Evolutionary conservation across 495 filamentous ascomycete genomes (phyloP), one percentile per base, ranked within the genome.

Genomic region (Aspergillus ellipticus): DNA sequence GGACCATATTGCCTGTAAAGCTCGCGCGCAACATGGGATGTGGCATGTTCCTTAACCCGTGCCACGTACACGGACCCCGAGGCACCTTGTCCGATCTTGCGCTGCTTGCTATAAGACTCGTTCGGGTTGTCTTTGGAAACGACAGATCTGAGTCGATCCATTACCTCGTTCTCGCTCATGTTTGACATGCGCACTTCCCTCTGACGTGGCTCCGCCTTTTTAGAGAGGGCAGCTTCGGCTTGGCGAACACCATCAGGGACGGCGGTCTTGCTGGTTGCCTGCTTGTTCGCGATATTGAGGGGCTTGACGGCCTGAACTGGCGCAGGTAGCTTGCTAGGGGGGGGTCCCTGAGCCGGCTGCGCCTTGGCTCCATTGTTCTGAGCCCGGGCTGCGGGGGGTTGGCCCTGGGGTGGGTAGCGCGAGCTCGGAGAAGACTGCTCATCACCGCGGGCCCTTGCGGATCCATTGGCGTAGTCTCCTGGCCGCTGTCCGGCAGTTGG

Each of bases 51-150:
- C 64, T 90, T 90, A 49, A 97, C 86, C 60, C 93, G 92, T 41
- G 94, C 94, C 57, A 98, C 95, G 68, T 98, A 98, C 33, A 98
- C 94, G 24, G 93, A 96, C 49, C 94, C 94, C 24, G 94, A 97
- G 57, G 94, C 94, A 69, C 94, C 94, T 69, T 97, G 95, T 8
- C 94, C 94, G 67, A 98, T 96, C 80, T 98, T 98, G 79, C 96
- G 96, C 68, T 97, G 93, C 76, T 98, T 98, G 62, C 89, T 89
- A 71, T 98, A 98, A 4, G 90, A 91, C 50, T 91, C 77, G 56
- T 92, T 88, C 16, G 94, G 94, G 64, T 95, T 91, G 41, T 92
- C 89, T 61, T 90, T 91, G 45, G 91, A 96, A 1, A 98, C 94
- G 4, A 95, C 93, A 54, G 94, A 87, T 62, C 91, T 85, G 46